Base-by-base conservation (phyloP, 768 basidiomycete species). In the Gymnopilus dilepis region DNA sequence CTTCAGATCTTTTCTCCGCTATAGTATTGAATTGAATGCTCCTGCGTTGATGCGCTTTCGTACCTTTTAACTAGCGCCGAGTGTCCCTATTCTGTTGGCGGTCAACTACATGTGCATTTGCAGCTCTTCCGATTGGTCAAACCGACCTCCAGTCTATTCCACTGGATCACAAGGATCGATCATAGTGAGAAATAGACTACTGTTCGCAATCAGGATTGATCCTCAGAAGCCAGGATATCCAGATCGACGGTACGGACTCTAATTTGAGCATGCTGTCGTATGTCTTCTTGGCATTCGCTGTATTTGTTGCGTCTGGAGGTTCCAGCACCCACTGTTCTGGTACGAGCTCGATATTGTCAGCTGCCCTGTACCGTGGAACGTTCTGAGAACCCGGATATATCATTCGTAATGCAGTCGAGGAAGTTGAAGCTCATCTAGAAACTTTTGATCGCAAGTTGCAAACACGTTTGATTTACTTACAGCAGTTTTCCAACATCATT, bases 211-310 rank as follows among this genome's bases (percentile, higher is more conserved):
- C 13, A 17, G 24, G 3, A 22, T 38, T 38, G 52, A 34, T 26
- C 33, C n/a, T 11, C 7, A 53, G 37, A 53, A 53, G 31, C 8
- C 19, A 6, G 19, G 21, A 28, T 22, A 50, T 34, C 26, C 45
- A 40, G 37, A 58, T 58, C 57, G 19, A 51, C 33, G 57, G 57
- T 58, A 58, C 30, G 24, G 22, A 19, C 22, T 45, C 28, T 45
- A 21, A 33, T 57, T 21, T 13, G 11, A 28, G 30, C 43, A 43
- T 11, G 33, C 31, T 31, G 42, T 57, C 41, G 19, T 26, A 38
- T 24, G 34, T 26, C 34, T 54, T 38, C 38, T 54, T n/a, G 30
- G 30, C 28, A 28, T n/a, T 50, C 17, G n/a, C 47, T 31, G 17
- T 6, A 50, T 50, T n/a, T 31, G 47, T 50, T 30, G 3, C 47